Conservation (phyloP, 208 protist genomes). For the Vickermania spadyakhi region DNA sequence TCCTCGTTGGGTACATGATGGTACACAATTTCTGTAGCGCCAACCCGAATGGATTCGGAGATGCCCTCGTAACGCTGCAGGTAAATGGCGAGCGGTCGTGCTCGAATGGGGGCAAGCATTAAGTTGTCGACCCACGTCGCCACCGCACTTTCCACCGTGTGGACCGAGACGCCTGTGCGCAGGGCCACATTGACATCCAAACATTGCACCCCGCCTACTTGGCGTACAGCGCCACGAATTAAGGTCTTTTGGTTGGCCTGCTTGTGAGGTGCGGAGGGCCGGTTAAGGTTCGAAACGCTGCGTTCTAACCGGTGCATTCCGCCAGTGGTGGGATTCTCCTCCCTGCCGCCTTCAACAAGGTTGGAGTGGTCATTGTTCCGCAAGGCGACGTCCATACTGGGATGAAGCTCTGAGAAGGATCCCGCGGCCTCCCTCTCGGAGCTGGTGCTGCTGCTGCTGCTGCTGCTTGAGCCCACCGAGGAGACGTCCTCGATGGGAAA, state of each 20-base stretch:
- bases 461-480: background rate
- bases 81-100: conserved; percentile 43
- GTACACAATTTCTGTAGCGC: conserved; percentile 6
- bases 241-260: background rate
- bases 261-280: background rate
- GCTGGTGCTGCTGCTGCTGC: background rate
- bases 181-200: conserved; percentile 31
- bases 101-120: conserved; percentile 36
- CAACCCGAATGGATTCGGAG: conserved; percentile 21
- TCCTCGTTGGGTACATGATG: conserved; percentile 5
- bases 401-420: background rate
- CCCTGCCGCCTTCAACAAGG: background rate
- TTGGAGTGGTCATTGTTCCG: background rate
- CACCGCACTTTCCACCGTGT: conserved; percentile 29
- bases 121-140: conserved; percentile 35
- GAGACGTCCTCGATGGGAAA: background rate
- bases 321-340: background rate
- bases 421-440: background rate
- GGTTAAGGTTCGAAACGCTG: background rate
- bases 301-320: background rate
- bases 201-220: conserved; percentile 53
- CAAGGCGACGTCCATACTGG: background rate
- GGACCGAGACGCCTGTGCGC: conserved; percentile 26
- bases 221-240: conserved; percentile 41
- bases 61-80: conserved; percentile 56